These are phyloP conservation scores for Sporobolomyces pararoseus DNA, from an alignment of 768 basidiomycete genomes.

Conservation along the genomic window DNA sequence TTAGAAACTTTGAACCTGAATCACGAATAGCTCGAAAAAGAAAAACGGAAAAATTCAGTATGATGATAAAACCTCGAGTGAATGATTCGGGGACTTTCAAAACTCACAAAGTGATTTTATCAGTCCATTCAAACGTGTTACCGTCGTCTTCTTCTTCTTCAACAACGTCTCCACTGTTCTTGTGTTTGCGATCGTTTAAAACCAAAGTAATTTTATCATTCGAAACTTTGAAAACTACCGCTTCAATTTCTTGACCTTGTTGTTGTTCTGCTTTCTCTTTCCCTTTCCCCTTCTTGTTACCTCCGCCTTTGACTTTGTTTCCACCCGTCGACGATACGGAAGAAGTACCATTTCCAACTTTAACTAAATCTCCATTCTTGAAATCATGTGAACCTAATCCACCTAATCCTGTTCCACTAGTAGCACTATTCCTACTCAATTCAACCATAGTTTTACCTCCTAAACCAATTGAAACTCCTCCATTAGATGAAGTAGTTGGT, in stretches of 20 bases:
- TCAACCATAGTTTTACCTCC: slow-evolving; percentile 90
- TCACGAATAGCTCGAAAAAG: neutral
- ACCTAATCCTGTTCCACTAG: slow-evolving; percentile 63
- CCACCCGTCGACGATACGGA: slow-evolving; percentile 57
- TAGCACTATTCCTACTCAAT: slow-evolving; percentile 75
- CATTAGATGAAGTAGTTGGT: slow-evolving; percentile 54
- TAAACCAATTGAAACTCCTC: slow-evolving; percentile 66
- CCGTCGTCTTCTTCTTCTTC: neutral
- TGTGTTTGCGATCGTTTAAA: slow-evolving; percentile 4
- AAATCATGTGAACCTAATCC: slow-evolving; percentile 85
- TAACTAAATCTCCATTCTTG: slow-evolving; percentile 40
- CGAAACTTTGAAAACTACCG: slow-evolving; percentile 77
- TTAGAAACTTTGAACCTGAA: slow-evolving; percentile 84
- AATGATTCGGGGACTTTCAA: too few species aligned
- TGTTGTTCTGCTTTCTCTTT: slow-evolving; percentile 11
- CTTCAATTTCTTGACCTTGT: slow-evolving; percentile 55
- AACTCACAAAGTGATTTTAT: slow-evolving; percentile 21
- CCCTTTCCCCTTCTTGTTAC: slow-evolving; percentile 31
- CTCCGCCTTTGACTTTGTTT: slow-evolving; percentile 74
- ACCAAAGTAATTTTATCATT: slow-evolving; percentile 23
- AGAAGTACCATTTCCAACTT: too few species aligned
- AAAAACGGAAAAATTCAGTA: too few species aligned
- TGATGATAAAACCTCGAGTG: too few species aligned
- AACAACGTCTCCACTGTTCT: too few species aligned
- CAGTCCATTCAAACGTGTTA: slow-evolving; percentile 14